Evolutionary conservation across 345 rosid species (phyloP).

Genomic region (Odontarrhena argentea): DNA sequence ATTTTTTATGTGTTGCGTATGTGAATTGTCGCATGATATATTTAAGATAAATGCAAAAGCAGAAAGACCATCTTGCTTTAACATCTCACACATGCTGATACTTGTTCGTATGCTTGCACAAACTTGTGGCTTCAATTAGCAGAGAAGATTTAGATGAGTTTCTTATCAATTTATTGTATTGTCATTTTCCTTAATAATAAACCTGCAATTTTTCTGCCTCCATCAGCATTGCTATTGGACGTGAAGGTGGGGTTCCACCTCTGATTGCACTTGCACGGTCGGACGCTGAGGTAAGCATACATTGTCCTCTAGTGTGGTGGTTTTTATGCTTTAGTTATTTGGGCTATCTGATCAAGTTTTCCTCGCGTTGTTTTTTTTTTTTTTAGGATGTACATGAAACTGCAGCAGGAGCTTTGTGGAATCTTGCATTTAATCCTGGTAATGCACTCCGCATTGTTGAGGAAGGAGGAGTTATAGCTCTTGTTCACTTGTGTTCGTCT

Average conservation of each 20-base stretch:
- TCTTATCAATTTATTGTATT: conserved; percentile 9
- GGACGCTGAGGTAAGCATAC: conserved; percentile 59
- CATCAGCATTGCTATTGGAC: conserved; percentile 73
- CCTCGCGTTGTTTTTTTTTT: conserved; percentile 20
- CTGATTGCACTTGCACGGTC: conserved; percentile 70
- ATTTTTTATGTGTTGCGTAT: background rate
- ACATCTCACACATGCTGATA: conserved; percentile 15
- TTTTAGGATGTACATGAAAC: conserved; percentile 88
- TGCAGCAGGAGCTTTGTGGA: conserved; percentile 91
- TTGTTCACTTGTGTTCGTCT: conserved; percentile 69
- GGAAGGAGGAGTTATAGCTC: conserved; percentile 84
- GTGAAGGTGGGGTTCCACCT: conserved; percentile 80
- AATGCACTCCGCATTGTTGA: conserved; percentile 80
- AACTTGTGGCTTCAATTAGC: conserved; percentile 3
- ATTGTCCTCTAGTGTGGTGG: conserved; percentile 12
- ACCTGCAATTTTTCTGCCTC: background rate
- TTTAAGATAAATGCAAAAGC: conserved; percentile 15
- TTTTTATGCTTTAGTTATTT: conserved; percentile 20
- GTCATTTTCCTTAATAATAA: background rate
- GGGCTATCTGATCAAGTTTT: conserved; percentile 6
- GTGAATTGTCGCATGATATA: background rate
- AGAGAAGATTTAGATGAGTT: conserved; percentile 1
- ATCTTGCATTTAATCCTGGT: conserved; percentile 76
- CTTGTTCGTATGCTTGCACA: background rate
- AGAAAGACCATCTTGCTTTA: conserved; percentile 16